phyloP scores from a whole-genome alignment of 441 rosid species.

The Bruguiera hainesii region DNA sequence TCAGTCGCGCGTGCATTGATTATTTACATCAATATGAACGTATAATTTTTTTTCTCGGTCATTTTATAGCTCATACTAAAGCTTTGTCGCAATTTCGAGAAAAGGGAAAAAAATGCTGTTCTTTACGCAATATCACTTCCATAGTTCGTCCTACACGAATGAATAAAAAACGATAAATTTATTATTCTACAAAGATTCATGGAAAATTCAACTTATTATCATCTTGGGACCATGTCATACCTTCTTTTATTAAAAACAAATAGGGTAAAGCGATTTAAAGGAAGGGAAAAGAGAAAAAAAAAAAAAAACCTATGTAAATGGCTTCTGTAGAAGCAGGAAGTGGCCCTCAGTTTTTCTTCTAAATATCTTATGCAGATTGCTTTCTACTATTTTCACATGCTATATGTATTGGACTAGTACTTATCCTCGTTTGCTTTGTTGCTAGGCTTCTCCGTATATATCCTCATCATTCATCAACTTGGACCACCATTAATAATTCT shows the following conservation, averaged over 20 bases:
- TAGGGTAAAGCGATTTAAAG: neutral
- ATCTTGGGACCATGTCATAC: slow-evolving; percentile 22
- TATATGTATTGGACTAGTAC: slow-evolving; percentile 13
- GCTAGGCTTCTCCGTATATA: slow-evolving; percentile 11
- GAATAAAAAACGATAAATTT: slow-evolving; percentile 6
- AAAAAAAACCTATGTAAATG: slow-evolving; percentile 2
- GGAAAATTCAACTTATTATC: slow-evolving; percentile 32
- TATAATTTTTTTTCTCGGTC: too few relatives aligned
- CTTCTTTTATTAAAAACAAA: slow-evolving; percentile 7
- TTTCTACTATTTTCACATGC: slow-evolving; percentile 5
- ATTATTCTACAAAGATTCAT: slow-evolving; percentile 9
- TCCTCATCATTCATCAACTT: slow-evolving; percentile 16
- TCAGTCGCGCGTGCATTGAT: too few relatives aligned
- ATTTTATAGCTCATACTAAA: too few relatives aligned
- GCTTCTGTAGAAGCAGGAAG: slow-evolving; percentile 13
- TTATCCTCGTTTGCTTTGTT: slow-evolving; percentile 17
- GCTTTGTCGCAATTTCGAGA: too few relatives aligned
- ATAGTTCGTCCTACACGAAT: neutral
- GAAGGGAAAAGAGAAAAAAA: neutral
- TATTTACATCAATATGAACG: too few relatives aligned
- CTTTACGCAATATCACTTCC: neutral
- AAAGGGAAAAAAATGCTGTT: too few relatives aligned
- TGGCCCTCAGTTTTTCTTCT: slow-evolving; percentile 13
- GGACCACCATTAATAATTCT: slow-evolving; percentile 32
- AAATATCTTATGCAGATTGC: slow-evolving; percentile 10